phyloP scores from a whole-genome alignment of 352 stramenopile species.

The Elongisporangium anandrum region DNA sequence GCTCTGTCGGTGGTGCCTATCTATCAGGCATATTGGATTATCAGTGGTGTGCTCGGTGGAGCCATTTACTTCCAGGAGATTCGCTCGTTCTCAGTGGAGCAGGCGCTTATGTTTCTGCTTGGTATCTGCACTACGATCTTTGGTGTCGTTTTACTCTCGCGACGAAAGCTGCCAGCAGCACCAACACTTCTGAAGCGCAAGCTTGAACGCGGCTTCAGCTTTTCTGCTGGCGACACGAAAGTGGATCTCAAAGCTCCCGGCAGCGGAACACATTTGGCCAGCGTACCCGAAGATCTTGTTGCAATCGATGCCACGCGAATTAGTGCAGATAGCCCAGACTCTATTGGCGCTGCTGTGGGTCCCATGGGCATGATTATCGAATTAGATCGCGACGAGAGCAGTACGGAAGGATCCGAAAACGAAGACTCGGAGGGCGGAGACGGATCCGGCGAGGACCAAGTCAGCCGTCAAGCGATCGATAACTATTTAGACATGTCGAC shows the following conservation, averaged over 20 bases:
- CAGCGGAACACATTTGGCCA: background rate
- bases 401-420: conserved; percentile 27
- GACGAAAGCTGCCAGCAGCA: conserved; percentile 46
- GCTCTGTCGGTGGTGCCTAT: conserved; percentile 81
- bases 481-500: conserved; percentile 86
- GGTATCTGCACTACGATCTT: conserved; percentile 79
- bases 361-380: conserved; percentile 30
- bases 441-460: conserved; percentile 28
- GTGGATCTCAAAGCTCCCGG: background rate
- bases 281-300: background rate
- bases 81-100: conserved; percentile 60
- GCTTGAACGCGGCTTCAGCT: conserved; percentile 63
- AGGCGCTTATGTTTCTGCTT: conserved; percentile 81
- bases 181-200: conserved; percentile 48
- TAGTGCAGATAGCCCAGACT: background rate
- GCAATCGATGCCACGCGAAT: background rate
- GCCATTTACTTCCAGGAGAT: conserved; percentile 92
- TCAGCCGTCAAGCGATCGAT: conserved; percentile 76
- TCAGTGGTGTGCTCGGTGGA: conserved; percentile 83
- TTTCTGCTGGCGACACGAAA: conserved; percentile 22
- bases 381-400: conserved; percentile 14
- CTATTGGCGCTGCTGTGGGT: background rate
- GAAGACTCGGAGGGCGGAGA: conserved; percentile 14
- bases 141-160: conserved; percentile 78
- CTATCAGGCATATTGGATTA: conserved; percentile 89